A percentile compares a stretch with the other conserved stretches of the same genome.
Conservation (phyloP, 2,329 filamentous ascomycete species). For the Neurospora crassa region DNA sequence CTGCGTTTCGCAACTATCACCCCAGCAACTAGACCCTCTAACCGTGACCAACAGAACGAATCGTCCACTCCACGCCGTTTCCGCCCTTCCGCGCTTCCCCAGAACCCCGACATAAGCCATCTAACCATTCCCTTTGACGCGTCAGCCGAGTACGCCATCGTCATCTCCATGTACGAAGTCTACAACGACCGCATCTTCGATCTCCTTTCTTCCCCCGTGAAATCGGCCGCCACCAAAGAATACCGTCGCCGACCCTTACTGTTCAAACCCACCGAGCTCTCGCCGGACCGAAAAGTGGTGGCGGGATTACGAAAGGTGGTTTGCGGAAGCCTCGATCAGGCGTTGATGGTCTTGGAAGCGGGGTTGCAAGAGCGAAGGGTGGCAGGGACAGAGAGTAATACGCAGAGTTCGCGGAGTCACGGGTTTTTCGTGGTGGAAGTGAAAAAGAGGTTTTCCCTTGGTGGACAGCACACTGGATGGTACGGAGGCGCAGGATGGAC, state of each 20-base stretch:
- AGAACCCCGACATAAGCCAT: conserved; percentile 63
- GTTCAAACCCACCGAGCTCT: conserved; percentile 86
- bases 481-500: conserved; percentile 53
- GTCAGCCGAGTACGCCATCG: conserved; percentile 70
- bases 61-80: conserved; percentile 39
- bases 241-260: conserved; percentile 68
- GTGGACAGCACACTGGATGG: conserved; percentile 32
- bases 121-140: conserved; percentile 58
- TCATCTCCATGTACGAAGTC: conserved; percentile 97
- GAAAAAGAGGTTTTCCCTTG: conserved; percentile 57
- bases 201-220: conserved; percentile 59
- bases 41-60: conserved; percentile 18
- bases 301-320: conserved; percentile 85
- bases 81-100: conserved; percentile 61
- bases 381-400: conserved; percentile 86
- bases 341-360: conserved; percentile 80
- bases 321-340: conserved; percentile 73
- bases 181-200: conserved; percentile 99
- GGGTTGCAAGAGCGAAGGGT: conserved; percentile 80
- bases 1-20: neutral
- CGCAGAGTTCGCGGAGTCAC: conserved; percentile 82
- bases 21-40: neutral
- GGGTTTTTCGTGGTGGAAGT: conserved; percentile 95
- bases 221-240: conserved; percentile 56
- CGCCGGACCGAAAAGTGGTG: conserved; percentile 87